Conservation (phyloP, 164 flowering plant species). For the Umbellularia californica region DNA sequence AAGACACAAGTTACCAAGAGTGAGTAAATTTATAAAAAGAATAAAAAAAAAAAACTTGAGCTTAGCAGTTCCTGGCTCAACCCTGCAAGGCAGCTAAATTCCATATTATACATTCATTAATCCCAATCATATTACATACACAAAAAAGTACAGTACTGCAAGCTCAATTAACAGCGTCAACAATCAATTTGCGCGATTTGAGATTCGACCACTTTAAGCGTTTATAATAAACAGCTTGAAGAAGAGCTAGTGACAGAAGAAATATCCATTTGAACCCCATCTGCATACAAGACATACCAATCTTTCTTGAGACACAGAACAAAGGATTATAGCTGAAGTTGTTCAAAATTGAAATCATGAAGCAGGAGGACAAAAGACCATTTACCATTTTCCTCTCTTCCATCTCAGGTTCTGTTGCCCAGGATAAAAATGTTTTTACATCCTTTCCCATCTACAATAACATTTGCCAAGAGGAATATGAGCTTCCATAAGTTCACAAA, state of each 20-base stretch:
- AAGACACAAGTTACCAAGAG: no score
- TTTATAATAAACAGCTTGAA: slow-evolving; percentile 35
- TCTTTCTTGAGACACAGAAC: no score
- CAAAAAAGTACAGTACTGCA: neutral
- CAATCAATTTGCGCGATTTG: slow-evolving; percentile 33
- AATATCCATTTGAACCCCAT: slow-evolving; percentile 41
- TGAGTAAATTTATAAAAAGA: no score
- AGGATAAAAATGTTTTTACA: slow-evolving; percentile 66
- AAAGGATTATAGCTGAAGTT: no score
- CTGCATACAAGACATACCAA: slow-evolving; percentile 12
- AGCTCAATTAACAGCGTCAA: slow-evolving; percentile 30
- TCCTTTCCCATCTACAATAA: slow-evolving; percentile 79
- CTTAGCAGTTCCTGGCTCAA: no score
- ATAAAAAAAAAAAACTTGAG: no score
- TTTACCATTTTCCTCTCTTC: slow-evolving; percentile 85
- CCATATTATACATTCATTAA: no score
- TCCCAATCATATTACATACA: neutral
- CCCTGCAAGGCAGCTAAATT: no score
- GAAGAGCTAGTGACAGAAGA: slow-evolving; percentile 33
- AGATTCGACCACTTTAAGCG: slow-evolving; percentile 36
- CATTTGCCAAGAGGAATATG: neutral
- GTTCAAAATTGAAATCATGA: no score
- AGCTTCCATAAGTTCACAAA: neutral
- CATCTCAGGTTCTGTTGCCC: slow-evolving; percentile 98
- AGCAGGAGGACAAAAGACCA: neutral